Percentiles rank a stretch among this genome's conserved stretches.
Conservation (phyloP, 1,284 basidiomycete genomes). For the Trametes sp. region DNA sequence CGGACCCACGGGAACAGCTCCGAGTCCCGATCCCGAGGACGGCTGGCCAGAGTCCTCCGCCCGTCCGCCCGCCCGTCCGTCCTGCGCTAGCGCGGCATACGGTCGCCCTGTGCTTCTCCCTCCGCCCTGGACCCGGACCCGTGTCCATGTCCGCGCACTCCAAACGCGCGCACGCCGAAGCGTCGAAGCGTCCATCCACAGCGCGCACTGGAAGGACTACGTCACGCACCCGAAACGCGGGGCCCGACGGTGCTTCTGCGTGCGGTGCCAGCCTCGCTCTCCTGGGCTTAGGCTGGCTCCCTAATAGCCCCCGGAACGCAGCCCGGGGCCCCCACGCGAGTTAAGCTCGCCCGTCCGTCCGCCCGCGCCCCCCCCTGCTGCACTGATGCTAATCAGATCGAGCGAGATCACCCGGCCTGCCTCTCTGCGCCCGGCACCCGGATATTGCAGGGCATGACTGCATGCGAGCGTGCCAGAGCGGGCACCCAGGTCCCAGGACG, state of each 20-base stretch:
- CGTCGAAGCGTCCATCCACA: too few relatives aligned
- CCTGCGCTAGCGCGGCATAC: too few relatives aligned
- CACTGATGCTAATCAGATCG: conserved; percentile 42
- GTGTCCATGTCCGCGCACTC: conserved; percentile 17
- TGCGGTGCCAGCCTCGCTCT: too few relatives aligned
- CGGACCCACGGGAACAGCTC: conserved; percentile 8
- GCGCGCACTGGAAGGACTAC: neutral
- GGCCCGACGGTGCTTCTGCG: neutral
- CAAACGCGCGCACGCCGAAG: conserved; percentile 8
- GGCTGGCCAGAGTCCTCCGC: neutral
- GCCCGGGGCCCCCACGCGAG: conserved; percentile 34
- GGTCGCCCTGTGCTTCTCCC: conserved; percentile 11
- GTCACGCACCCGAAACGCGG: conserved; percentile 9
- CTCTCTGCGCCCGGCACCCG: conserved; percentile 16
- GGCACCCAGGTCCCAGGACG: conserved; percentile 12
- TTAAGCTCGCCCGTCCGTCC: too few relatives aligned
- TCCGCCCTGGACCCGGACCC: conserved; percentile 3
- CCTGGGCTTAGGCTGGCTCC: too few relatives aligned
- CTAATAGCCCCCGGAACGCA: conserved; percentile 1
- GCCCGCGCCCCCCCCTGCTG: too few relatives aligned
- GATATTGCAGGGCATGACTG: conserved; percentile 18
- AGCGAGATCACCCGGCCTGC: conserved; percentile 30
- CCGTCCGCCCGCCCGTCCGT: neutral
- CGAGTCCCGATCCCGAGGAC: neutral
- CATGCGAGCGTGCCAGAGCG: conserved; percentile 14